These are phyloP conservation scores for Pyrenophora tritici-repentis DNA, from an alignment of 2,329 filamentous ascomycete species.

Conservation along the genomic window DNA sequence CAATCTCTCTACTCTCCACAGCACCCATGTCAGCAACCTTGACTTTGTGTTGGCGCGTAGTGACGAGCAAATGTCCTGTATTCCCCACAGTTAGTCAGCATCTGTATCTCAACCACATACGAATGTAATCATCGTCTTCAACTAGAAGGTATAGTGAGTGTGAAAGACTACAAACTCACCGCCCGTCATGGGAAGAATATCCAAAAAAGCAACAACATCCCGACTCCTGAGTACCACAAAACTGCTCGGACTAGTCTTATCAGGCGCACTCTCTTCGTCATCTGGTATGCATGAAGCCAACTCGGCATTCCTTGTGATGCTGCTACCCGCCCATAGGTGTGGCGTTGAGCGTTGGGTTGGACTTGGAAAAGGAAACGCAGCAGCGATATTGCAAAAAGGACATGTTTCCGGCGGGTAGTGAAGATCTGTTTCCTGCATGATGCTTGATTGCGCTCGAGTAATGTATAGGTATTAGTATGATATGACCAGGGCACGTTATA, in stretches of 20 bases:
- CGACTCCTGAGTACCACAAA: slow-evolving; percentile 77
- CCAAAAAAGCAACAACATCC: slow-evolving; percentile 82
- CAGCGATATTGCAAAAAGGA: slow-evolving; percentile 64
- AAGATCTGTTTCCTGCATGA: slow-evolving; percentile 39
- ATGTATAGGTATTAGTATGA: no score
- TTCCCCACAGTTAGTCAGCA: no score
- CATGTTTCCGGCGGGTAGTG: slow-evolving; percentile 54
- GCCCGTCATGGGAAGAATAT: slow-evolving; percentile 84
- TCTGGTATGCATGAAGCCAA: slow-evolving; percentile 29
- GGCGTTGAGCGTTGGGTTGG: slow-evolving; percentile 1
- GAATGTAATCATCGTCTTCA: background rate
- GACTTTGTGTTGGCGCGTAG: slow-evolving; percentile 74
- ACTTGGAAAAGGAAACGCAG: slow-evolving; percentile 50
- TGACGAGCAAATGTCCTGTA: slow-evolving; percentile 73
- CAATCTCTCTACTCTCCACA: slow-evolving; percentile 68
- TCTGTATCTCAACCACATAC: background rate
- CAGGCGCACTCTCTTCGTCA: slow-evolving; percentile 30
- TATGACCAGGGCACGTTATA: no score
- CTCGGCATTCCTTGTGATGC: slow-evolving; percentile 15
- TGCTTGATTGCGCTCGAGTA: background rate
- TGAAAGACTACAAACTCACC: slow-evolving; percentile 51
- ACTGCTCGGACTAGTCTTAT: slow-evolving; percentile 46
- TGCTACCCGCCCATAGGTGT: slow-evolving; percentile 6
- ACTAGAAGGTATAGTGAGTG: background rate
- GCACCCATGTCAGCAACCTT: slow-evolving; percentile 75